phyloP scores from a whole-genome alignment of 768 basidiomycete genomes.

The Ramaria rubella region DNA sequence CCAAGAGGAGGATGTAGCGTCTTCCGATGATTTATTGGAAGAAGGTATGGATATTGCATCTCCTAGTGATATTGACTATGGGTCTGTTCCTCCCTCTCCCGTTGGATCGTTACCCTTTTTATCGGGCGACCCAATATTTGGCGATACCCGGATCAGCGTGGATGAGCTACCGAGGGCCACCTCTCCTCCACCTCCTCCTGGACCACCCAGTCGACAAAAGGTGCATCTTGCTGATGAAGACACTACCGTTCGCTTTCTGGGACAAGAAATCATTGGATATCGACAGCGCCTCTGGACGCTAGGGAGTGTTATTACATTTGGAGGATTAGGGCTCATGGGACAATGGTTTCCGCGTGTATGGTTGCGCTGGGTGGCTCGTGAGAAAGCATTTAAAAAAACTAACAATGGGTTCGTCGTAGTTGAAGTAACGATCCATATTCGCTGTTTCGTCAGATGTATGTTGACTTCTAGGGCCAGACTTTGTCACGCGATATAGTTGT shows the following conservation, averaged over 20 bases:
- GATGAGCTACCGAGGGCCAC: constrained; percentile 50
- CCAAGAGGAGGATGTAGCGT: constrained; percentile 63
- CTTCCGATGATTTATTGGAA: constrained; percentile 30
- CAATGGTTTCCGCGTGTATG: constrained; percentile 92
- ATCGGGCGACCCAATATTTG: constrained; percentile 71
- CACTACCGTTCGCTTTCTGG: constrained; percentile 76
- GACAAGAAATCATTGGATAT: constrained; percentile 65
- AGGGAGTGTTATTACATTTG: constrained; percentile 61
- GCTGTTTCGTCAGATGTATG: neutral
- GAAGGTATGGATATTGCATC: constrained; percentile 35
- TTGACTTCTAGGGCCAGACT: constrained; percentile 47
- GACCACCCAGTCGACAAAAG: constrained; percentile 80
- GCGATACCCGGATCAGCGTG: constrained; percentile 77
- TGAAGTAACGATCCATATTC: constrained; percentile 54
- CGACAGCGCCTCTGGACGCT: constrained; percentile 64
- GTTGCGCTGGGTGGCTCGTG: constrained; percentile 79
- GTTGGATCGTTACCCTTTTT: constrained; percentile 55
- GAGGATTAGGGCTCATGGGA: constrained; percentile 72
- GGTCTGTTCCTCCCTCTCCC: constrained; percentile 64
- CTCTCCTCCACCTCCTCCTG: constrained; percentile 62
- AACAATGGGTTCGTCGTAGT: constrained; percentile 74
- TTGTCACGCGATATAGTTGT: constrained; percentile 77
- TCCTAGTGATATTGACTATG: constrained; percentile 60
- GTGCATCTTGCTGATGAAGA: constrained; percentile 89
- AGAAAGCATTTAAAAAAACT: constrained; percentile 74